Percentiles rank a stretch among this genome's conserved stretches.
phyloP scores from a whole-genome alignment of 768 basidiomycete species.

The Phaeotremella fagi region DNA sequence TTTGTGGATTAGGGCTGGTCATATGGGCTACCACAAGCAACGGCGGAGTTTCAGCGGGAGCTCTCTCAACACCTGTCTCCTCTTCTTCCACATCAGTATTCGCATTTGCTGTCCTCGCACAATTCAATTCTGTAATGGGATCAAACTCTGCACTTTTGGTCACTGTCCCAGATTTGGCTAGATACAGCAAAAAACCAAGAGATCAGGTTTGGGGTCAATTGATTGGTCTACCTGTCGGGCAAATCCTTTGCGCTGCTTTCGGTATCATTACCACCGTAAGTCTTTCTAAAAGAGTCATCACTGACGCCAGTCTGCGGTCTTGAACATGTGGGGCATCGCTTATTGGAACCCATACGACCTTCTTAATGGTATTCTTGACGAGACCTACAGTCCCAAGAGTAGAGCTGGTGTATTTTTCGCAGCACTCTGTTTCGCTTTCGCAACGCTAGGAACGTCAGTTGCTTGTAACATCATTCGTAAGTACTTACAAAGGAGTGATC shows the following conservation, averaged over 20 bases:
- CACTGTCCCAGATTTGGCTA: slow-evolving; percentile 16
- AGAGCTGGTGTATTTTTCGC: slow-evolving; percentile 22
- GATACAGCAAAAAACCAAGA: slow-evolving; percentile 8
- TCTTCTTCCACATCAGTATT: slow-evolving; percentile 9
- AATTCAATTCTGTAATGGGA: slow-evolving; percentile 21
- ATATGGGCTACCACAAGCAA: slow-evolving; percentile 14
- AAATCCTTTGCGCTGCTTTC: slow-evolving; percentile 18
- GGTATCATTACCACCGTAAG: slow-evolving; percentile 25
- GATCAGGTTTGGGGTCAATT: slow-evolving; percentile 14
- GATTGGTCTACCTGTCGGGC: slow-evolving; percentile 8
- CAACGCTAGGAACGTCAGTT: slow-evolving; percentile 18
- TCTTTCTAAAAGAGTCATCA: too few relatives aligned
- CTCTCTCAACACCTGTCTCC: background rate
- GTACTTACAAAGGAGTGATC: too few relatives aligned
- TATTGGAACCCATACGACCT: slow-evolving; percentile 30
- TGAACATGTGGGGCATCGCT: slow-evolving; percentile 24
- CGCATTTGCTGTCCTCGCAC: slow-evolving; percentile 11
- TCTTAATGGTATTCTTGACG: slow-evolving; percentile 23
- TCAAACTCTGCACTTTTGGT: slow-evolving; percentile 20
- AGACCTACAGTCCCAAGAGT: slow-evolving; percentile 12
- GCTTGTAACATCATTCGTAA: slow-evolving; percentile 27
- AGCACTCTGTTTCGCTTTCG: slow-evolving; percentile 15
- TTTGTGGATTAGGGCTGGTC: slow-evolving; percentile 8
- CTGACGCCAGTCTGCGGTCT: slow-evolving; percentile 25
- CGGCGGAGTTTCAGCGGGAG: slow-evolving; percentile 9